These are phyloP conservation scores for Raddia distichophylla DNA, from an alignment of 176 grass and related monocot species.

Conservation along the genomic window DNA sequence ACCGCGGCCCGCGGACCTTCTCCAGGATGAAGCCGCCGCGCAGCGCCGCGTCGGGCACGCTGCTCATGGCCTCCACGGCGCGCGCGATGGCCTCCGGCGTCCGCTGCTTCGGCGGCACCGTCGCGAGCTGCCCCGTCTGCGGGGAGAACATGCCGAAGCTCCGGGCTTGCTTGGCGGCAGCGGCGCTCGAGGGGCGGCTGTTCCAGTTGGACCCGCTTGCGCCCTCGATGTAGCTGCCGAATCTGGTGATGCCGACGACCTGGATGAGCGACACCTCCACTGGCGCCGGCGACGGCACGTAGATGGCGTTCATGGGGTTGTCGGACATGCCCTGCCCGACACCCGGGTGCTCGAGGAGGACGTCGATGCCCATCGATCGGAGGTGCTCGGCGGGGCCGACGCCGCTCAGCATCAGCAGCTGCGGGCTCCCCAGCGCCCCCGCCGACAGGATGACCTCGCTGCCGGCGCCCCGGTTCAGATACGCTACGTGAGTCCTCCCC, in stretches of 20 bases:
- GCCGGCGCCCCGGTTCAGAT: conserved; percentile 45
- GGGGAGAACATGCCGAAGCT: conserved; percentile 69
- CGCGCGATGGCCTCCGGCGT: conserved; percentile 51
- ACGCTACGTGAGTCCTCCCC: conserved; percentile 50
- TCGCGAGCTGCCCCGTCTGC: conserved; percentile 58
- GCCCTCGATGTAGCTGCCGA: conserved; percentile 85
- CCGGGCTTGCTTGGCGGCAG: neutral
- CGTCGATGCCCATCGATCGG: conserved; percentile 54
- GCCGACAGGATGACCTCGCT: conserved; percentile 80
- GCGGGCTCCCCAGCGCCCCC: conserved; percentile 80
- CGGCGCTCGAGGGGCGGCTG: neutral
- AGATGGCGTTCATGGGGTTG: conserved; percentile 87
- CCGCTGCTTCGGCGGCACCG: conserved; percentile 50
- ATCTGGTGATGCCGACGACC: conserved; percentile 77
- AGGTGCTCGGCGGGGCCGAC: conserved; percentile 71
- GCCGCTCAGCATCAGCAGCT: conserved; percentile 89
- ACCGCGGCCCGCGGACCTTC: conserved; percentile 76
- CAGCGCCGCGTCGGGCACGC: conserved; percentile 49
- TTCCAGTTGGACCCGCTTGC: conserved; percentile 72
- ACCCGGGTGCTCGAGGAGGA: conserved; percentile 57
- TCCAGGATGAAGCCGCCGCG: conserved; percentile 83
- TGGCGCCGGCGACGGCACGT: conserved; percentile 64
- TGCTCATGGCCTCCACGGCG: conserved; percentile 44
- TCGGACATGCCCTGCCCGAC: conserved; percentile 81
- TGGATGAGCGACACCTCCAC: conserved; percentile 82